Evolutionary conservation across 441 rosid species (phyloP).

Genomic region (Dalechampia spathulata): DNA sequence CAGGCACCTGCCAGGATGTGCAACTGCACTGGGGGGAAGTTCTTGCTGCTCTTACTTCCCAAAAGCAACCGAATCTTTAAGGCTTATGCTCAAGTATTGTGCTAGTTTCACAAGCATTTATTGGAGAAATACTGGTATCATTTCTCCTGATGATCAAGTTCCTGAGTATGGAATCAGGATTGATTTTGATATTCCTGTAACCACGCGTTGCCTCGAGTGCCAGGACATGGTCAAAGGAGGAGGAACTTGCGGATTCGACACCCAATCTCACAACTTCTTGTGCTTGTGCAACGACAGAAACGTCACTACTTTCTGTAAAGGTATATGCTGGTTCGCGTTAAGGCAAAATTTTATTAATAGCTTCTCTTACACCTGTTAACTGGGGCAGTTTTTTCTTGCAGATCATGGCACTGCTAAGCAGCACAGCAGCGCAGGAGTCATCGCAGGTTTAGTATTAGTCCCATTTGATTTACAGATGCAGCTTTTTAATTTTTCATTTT

Average conservation of each 20-base stretch:
- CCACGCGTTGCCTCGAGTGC: constrained; percentile 72
- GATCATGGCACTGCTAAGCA: constrained; percentile 33
- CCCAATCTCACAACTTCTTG: constrained; percentile 42
- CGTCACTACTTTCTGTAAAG: constrained; percentile 61
- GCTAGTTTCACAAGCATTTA: constrained; percentile 74
- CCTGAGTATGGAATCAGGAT: constrained; percentile 81
- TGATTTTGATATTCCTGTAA: constrained; percentile 74
- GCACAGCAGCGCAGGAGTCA: constrained; percentile 41
- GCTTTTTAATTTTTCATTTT: background rate
- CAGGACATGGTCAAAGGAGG: constrained; percentile 70
- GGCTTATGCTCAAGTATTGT: constrained; percentile 78
- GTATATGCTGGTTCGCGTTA: constrained; percentile 17
- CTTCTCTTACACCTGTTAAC: background rate
- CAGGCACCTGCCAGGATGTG: constrained; percentile 76
- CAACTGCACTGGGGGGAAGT: constrained; percentile 33
- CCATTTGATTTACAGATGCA: background rate
- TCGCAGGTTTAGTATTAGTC: constrained; percentile 34
- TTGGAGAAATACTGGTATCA: constrained; percentile 54
- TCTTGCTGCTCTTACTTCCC: constrained; percentile 88
- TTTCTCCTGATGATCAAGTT: constrained; percentile 51
- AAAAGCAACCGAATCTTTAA: constrained; percentile 67
- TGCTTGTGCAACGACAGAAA: constrained; percentile 62
- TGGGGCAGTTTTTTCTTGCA: constrained; percentile 17
- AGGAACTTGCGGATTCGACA: constrained; percentile 71
- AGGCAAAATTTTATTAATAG: background rate